Conservation (phyloP, 768 basidiomycete genomes). For the Ramaria rubella region DNA sequence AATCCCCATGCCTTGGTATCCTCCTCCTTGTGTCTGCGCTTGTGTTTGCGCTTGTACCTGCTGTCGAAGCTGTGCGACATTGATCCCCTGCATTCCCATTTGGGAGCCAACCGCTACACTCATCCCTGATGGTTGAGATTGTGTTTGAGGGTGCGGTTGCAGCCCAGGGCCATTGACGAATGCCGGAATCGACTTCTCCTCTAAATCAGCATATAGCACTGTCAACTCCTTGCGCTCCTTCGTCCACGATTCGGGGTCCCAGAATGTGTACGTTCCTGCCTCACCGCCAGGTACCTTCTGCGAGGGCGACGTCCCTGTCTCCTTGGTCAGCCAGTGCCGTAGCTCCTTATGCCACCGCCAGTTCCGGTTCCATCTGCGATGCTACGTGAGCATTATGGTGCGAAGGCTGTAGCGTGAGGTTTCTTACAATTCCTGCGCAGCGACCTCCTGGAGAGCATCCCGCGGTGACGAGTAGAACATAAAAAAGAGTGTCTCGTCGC, state of each 20-base stretch:
- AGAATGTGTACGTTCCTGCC: conserved; percentile 84
- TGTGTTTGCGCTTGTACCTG: neutral
- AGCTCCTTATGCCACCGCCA: conserved; percentile 96
- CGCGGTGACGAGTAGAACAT: conserved; percentile 95
- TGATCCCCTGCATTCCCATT: neutral
- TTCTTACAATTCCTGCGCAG: conserved; percentile 87
- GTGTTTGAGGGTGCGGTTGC: conserved; percentile 41
- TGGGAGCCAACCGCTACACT: neutral
- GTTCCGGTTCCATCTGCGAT: conserved; percentile 76
- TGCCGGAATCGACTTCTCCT: conserved; percentile 63
- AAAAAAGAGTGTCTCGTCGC: conserved; percentile 95
- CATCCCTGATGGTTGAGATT: neutral
- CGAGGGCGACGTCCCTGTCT: conserved; percentile 69
- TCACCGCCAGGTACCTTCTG: conserved; percentile 77
- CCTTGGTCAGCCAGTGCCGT: conserved; percentile 81
- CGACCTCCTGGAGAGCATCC: conserved; percentile 90
- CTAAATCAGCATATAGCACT: conserved; percentile 65
- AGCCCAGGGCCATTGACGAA: conserved; percentile 53
- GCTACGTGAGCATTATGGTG: conserved; percentile 8
- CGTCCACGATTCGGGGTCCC: conserved; percentile 76
- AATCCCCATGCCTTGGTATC: conserved; percentile 5
- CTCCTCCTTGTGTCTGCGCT: neutral
- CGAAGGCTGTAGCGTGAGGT: conserved; percentile 6
- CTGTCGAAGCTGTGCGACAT: neutral
- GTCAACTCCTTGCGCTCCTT: conserved; percentile 76